These are phyloP conservation scores for Pyricularia grisea DNA, from an alignment of 2,329 filamentous ascomycete genomes.

Conservation along the genomic window DNA sequence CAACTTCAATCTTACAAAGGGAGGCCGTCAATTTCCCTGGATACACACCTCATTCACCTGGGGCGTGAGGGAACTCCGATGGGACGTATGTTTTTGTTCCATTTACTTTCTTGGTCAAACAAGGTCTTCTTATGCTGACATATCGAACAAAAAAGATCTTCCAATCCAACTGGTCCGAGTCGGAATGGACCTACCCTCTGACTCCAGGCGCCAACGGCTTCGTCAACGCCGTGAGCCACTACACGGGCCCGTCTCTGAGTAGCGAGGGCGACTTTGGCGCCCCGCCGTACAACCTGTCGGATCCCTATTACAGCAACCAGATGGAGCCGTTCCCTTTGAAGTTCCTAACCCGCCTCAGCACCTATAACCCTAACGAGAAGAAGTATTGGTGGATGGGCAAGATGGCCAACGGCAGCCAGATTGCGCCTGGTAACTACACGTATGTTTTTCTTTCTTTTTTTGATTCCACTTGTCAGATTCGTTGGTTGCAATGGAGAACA, in stretches of 20 bases:
- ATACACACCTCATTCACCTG: constrained; percentile 15
- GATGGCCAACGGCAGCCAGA: constrained; percentile 18
- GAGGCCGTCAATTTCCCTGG: constrained; percentile 18
- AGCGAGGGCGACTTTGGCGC: background rate
- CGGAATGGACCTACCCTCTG: constrained; percentile 16
- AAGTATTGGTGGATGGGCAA: constrained; percentile 10
- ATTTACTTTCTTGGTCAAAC: background rate
- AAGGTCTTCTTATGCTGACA: background rate
- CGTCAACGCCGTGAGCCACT: constrained; percentile 10
- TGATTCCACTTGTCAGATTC: too few species aligned
- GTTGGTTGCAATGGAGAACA: too few species aligned
- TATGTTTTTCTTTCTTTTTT: background rate
- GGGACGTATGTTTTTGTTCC: constrained; percentile 15
- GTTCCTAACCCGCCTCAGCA: constrained; percentile 9
- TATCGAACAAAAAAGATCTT: constrained; percentile 4
- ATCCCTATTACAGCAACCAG: constrained; percentile 2
- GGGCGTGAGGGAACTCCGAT: constrained; percentile 17
- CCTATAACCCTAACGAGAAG: background rate
- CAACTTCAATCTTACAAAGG: constrained; percentile 16
- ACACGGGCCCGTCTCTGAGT: background rate
- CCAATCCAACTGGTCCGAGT: constrained; percentile 12
- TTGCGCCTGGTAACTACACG: constrained; percentile 19
- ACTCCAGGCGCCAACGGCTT: constrained; percentile 15
- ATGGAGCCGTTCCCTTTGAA: constrained; percentile 10
- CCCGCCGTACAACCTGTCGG: constrained; percentile 1